These are phyloP conservation scores for Salvia sclarea DNA, from an alignment of 305 asterid genomes.

Conservation along the genomic window DNA sequence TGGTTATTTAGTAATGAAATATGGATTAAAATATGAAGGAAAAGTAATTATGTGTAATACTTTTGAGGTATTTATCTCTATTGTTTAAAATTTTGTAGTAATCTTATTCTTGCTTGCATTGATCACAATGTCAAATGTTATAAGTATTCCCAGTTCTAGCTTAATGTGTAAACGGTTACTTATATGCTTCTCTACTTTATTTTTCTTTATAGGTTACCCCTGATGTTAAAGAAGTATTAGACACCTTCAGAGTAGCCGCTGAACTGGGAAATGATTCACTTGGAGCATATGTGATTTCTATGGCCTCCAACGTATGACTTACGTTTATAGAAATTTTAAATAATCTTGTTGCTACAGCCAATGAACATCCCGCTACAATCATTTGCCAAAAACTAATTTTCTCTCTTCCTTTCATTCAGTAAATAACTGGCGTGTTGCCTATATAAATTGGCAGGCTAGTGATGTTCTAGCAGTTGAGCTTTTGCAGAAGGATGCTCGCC, in stretches of 20 bases:
- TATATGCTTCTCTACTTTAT: not conserved
- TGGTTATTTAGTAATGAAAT: not conserved
- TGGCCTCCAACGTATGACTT: conserved; percentile 82
- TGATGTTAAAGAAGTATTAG: conserved; percentile 91
- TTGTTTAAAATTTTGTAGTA: conserved; percentile 1
- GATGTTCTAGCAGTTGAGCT: conserved; percentile 99
- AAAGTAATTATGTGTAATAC: not conserved
- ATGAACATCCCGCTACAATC: conserved; percentile 2
- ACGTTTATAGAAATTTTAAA: not conserved
- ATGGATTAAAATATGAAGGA: not conserved
- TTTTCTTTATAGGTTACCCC: conserved; percentile 55
- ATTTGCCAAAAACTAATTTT: conserved; percentile 16
- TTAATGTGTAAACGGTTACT: conserved; percentile 9
- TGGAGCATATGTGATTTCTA: conserved; percentile 97
- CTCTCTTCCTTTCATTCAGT: conserved; percentile 17
- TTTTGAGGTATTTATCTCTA: not conserved
- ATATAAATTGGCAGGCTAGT: conserved; percentile 73
- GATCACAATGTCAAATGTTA: conserved; percentile 6
- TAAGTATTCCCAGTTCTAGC: not conserved
- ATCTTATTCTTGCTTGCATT: not conserved
- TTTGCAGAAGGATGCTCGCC: conserved; percentile 90
- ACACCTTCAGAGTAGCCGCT: conserved; percentile 92
- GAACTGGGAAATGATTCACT: conserved; percentile 92
- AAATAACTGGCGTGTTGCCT: conserved; percentile 32
- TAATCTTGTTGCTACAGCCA: conserved; percentile 22